Conservation (phyloP, 2,329 filamentous ascomycete species). For the Cladosporium colombiae region DNA sequence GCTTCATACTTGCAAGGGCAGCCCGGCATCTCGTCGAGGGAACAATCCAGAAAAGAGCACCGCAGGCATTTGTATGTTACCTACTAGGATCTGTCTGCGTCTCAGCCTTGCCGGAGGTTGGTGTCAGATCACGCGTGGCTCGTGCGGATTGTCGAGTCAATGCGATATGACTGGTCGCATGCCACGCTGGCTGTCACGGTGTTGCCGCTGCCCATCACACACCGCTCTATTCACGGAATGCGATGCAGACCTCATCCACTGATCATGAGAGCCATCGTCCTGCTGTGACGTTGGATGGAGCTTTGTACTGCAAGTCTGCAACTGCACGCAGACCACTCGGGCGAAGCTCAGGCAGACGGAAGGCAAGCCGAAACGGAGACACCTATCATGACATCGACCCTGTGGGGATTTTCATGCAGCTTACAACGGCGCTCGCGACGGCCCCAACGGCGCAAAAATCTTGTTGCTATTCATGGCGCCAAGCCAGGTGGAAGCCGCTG, state of each 20-base stretch:
- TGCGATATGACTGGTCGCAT: slow-evolving; percentile 8
- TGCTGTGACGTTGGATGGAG: neutral
- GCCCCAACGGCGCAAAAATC: slow-evolving; percentile 13
- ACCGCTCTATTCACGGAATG: slow-evolving; percentile 12
- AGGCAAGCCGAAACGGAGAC: neutral
- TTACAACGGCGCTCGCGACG: slow-evolving; percentile 6
- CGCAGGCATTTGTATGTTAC: slow-evolving; percentile 15
- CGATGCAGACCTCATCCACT: neutral
- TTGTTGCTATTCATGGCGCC: slow-evolving; percentile 16
- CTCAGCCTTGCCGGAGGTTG: slow-evolving; percentile 17
- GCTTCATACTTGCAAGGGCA: slow-evolving; percentile 6
- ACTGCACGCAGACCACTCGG: neutral
- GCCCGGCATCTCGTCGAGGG: neutral
- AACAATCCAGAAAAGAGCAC: slow-evolving; percentile 19
- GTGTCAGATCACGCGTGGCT: slow-evolving; percentile 14
- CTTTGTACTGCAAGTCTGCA: neutral
- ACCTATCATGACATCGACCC: slow-evolving; percentile 10
- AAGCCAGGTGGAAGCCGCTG: neutral
- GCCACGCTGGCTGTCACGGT: neutral
- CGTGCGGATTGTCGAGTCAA: slow-evolving; percentile 11
- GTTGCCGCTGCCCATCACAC: neutral
- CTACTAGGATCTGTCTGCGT: slow-evolving; percentile 3
- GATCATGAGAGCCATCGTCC: slow-evolving; percentile 1
- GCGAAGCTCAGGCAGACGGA: neutral
- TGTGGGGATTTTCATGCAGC: slow-evolving; percentile 15